Conservation (phyloP, 495 filamentous ascomycete species). For the Bombardia bombarda region DNA sequence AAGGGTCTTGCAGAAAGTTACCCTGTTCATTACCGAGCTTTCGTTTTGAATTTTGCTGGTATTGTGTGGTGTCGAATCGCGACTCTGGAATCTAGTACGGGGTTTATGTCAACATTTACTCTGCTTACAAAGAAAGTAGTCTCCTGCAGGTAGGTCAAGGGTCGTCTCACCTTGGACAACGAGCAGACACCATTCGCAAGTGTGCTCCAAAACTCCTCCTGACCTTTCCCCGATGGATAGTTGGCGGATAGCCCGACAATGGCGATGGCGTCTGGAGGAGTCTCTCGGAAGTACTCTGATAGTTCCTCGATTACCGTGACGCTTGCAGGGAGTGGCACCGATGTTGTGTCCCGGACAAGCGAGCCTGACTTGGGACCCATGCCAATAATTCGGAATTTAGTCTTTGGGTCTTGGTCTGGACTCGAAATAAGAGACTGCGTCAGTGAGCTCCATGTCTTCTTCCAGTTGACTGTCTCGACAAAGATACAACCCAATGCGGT, state of each 20-base stretch:
- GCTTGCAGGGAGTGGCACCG: neutral
- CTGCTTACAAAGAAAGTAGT: too few species aligned
- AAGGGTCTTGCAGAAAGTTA: conserved; percentile 6
- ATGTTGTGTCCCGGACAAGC: neutral
- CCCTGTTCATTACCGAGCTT: too few species aligned
- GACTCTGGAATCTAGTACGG: neutral
- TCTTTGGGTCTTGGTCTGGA: neutral
- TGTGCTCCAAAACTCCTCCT: conserved; percentile 6
- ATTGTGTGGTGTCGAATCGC: neutral
- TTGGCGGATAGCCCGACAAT: conserved; percentile 9
- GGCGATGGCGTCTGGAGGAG: conserved; percentile 1
- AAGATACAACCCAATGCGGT: too few species aligned
- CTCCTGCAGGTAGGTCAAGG: conserved; percentile 3
- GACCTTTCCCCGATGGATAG: conserved; percentile 1
- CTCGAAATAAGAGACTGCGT: neutral
- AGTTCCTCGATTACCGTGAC: neutral
- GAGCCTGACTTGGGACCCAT: neutral
- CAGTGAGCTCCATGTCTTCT: neutral
- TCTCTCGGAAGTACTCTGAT: neutral
- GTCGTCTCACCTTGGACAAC: too few species aligned
- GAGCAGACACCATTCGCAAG: conserved; percentile 6
- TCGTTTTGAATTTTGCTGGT: too few species aligned
- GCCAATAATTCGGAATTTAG: neutral
- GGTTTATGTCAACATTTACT: too few species aligned
- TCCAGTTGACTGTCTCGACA: neutral